Evolutionary conservation across 2,329 filamentous ascomycete genomes (phyloP).

Genomic region (Arthrobotrys sinensis): DNA sequence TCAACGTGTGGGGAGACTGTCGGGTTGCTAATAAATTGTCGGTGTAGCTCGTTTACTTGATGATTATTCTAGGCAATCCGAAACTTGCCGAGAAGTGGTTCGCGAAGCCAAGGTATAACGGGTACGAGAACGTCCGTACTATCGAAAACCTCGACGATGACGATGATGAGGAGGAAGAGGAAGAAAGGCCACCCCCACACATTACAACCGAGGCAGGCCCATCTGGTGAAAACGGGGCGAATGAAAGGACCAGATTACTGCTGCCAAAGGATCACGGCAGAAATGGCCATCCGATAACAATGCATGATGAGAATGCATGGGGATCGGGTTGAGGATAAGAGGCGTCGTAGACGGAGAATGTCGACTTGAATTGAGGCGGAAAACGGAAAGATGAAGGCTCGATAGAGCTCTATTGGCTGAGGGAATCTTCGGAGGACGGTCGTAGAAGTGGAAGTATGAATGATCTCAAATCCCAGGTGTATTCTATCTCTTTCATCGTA

Average conservation of each 20-base stretch:
- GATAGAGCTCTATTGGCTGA: no score
- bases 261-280: neutral
- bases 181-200: neutral
- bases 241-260: conserved; percentile 4
- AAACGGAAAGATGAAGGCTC: no score
- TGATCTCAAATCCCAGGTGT: no score
- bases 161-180: conserved; percentile 1
- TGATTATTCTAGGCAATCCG: conserved; percentile 9
- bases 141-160: conserved; percentile 20
- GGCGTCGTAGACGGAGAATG: neutral
- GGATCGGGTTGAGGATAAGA: neutral
- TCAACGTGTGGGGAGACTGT: neutral
- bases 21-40: neutral
- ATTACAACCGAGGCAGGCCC: neutral
- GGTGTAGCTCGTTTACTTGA: conserved; percentile 38
- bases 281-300: neutral
- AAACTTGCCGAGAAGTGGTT: conserved; percentile 15
- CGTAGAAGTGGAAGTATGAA: no score
- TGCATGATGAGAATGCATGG: neutral
- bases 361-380: no score
- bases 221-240: neutral
- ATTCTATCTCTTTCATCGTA: neutral
- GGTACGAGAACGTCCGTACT: neutral
- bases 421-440: no score
- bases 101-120: neutral